Conservation (phyloP, 2,329 filamentous ascomycete genomes). For the Ophiostoma sp. region DNA sequence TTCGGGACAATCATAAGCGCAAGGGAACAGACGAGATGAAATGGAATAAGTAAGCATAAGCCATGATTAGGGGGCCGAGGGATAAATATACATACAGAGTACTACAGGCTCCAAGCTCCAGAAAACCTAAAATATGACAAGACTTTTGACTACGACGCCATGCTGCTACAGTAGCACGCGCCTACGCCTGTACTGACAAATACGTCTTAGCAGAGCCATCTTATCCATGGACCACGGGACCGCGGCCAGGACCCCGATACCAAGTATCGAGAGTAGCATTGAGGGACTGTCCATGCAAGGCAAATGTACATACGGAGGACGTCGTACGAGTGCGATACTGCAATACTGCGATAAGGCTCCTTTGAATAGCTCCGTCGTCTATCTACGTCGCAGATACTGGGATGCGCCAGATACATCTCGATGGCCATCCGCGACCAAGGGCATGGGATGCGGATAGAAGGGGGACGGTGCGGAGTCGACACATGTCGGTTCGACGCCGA, state of each 20-base stretch:
- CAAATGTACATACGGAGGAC: too few relatives aligned
- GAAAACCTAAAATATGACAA: slow-evolving; percentile 2
- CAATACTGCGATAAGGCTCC: neutral
- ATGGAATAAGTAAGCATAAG: slow-evolving; percentile 6
- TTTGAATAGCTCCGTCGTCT: neutral
- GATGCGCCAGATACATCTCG: neutral
- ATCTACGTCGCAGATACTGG: neutral
- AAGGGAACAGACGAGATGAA: slow-evolving; percentile 1
- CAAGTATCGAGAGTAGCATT: slow-evolving; percentile 7
- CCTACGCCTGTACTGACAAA: slow-evolving; percentile 1
- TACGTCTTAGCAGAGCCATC: neutral
- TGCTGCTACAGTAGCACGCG: slow-evolving; percentile 1
- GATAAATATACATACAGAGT: neutral
- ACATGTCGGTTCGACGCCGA: too few relatives aligned
- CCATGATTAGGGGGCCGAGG: neutral
- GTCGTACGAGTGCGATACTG: too few relatives aligned
- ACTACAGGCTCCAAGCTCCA: neutral
- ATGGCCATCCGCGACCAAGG: neutral
- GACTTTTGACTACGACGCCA: neutral
- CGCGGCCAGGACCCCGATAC: slow-evolving; percentile 5
- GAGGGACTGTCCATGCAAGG: neutral
- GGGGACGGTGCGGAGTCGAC: neutral
- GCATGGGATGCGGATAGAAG: neutral
- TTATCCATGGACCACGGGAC: slow-evolving; percentile 1
- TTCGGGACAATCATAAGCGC: slow-evolving; percentile 8